phyloP scores from a whole-genome alignment of 139 green algal species.

The Choricystis sp. region DNA sequence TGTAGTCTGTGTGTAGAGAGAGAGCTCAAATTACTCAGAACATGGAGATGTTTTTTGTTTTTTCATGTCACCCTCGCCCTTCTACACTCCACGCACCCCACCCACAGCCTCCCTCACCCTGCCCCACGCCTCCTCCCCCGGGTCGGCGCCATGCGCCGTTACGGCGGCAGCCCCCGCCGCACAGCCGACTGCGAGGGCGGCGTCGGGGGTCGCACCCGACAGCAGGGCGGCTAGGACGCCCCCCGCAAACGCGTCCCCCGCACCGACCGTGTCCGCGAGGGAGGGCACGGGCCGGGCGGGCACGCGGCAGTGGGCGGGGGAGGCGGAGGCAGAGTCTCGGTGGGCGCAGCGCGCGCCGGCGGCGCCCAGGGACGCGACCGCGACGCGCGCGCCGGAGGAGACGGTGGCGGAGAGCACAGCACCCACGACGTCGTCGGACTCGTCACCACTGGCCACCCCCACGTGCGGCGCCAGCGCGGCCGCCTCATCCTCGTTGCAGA shows the following conservation, averaged over 20 bases:
- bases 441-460: no score
- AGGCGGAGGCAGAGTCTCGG: no score
- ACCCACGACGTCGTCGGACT: not conserved
- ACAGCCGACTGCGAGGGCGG: conserved; percentile 28
- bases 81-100: no score
- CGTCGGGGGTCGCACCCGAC: conserved; percentile 11
- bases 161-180: conserved; percentile 35
- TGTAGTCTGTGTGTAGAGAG: no score
- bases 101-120: conserved; percentile 1
- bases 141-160: conserved; percentile 26
- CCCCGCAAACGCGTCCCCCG: conserved; percentile 55
- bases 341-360: no score
- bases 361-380: no score
- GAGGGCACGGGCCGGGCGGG: no score
- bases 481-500: conserved; percentile 74
- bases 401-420: no score
- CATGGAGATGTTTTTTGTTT: no score
- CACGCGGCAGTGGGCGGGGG: conserved; percentile 8
- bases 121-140: conserved; percentile 6
- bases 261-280: conserved; percentile 68
- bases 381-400: no score
- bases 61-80: no score
- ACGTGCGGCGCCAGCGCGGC: conserved; percentile 23
- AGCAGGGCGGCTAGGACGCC: conserved; percentile 53
- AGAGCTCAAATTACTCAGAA: no score